These are phyloP conservation scores for Colletotrichum orchidophilum DNA, from an alignment of 2,329 filamentous ascomycete species.

Conservation along the genomic window DNA sequence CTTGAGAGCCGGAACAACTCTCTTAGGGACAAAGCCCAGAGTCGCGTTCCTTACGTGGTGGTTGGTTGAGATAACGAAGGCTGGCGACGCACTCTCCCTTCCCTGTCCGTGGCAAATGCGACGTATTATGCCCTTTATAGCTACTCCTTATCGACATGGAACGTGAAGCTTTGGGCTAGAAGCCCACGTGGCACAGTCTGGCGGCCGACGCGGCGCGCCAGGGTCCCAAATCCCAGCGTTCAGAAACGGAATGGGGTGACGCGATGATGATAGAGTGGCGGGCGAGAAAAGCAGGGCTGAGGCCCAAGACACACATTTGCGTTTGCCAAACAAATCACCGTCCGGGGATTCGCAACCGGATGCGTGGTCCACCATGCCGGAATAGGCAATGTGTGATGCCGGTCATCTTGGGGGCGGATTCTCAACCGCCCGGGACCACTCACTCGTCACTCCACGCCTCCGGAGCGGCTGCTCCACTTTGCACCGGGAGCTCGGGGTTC, in stretches of 20 bases:
- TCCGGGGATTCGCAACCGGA: not conserved
- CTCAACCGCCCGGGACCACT: not conserved
- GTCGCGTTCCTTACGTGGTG: not conserved
- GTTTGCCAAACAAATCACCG: constrained; percentile 10
- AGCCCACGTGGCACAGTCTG: not conserved
- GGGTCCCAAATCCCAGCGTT: not conserved
- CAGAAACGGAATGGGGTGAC: constrained; percentile 6
- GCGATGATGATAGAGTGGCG: constrained; percentile 30
- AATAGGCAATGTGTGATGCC: constrained; percentile 6
- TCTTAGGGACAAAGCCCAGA: not conserved
- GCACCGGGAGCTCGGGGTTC: constrained; percentile 6
- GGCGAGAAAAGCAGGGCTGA: not conserved
- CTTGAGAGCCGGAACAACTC: not conserved
- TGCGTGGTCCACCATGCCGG: not conserved
- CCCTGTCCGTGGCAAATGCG: not conserved
- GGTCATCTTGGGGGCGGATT: not conserved
- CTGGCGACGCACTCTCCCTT: not conserved
- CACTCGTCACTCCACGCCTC: not conserved
- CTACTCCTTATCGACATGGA: not conserved
- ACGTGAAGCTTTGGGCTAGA: not conserved
- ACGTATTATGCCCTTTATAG: not conserved
- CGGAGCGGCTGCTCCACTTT: not conserved
- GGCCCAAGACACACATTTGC: not conserved
- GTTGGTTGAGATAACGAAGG: not conserved
- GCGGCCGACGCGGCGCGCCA: not conserved